Conservation (phyloP, 1,139 yeast genomes). For the Candida labiduridarum region DNA sequence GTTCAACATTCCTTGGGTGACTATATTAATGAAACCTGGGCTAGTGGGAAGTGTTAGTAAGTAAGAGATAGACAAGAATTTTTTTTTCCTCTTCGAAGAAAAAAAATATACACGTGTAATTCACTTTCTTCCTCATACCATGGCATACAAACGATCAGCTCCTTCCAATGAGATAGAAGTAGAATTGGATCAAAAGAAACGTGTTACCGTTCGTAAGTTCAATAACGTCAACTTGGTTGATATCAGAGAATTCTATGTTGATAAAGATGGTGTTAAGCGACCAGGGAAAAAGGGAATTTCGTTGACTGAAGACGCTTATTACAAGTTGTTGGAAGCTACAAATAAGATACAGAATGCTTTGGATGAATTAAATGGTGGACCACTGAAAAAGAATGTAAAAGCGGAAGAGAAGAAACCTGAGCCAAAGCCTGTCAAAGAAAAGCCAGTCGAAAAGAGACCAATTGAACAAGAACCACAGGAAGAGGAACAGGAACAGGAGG, state of each 20-base stretch:
- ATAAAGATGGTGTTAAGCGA: conserved; percentile 56
- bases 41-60: conserved; percentile 54
- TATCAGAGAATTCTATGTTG: conserved; percentile 77
- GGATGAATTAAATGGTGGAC: conserved; percentile 37
- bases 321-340: conserved; percentile 50
- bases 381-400: conserved; percentile 13
- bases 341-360: conserved; percentile 65
- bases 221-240: conserved; percentile 69
- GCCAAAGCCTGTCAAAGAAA: too few relatives aligned
- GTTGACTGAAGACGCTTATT: conserved; percentile 72
- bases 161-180: conserved; percentile 18
- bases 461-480: background rate
- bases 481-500: conserved; percentile 2
- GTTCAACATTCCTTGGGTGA: conserved; percentile 55
- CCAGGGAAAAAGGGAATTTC: conserved; percentile 91
- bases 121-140: background rate
- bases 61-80: too few relatives aligned
- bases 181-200: conserved; percentile 62
- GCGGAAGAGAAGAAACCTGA: conserved; percentile 9
- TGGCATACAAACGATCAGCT: conserved; percentile 13
- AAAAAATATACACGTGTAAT: conserved; percentile 2
- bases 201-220: conserved; percentile 71
- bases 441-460: background rate
- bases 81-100: background rate
- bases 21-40: conserved; percentile 71